A percentile compares a stretch with the other conserved stretches of the same genome.
phyloP scores from a whole-genome alignment of 148 eudicot species.

The Agrostemma githago region DNA sequence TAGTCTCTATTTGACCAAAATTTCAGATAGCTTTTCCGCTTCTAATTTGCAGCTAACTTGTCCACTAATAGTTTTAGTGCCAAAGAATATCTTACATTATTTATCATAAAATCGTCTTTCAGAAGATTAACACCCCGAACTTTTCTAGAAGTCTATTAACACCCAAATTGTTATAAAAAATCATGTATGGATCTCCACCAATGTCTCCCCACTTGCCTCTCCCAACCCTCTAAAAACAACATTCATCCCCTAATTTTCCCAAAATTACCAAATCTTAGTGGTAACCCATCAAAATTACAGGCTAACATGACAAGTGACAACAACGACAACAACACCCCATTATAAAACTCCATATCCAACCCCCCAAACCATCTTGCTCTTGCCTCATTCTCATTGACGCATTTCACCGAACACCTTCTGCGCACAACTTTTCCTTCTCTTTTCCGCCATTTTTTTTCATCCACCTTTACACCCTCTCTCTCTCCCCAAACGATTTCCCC shows the following conservation, averaged over 20 bases:
- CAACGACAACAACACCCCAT: not conserved
- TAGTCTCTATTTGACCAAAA: too few species aligned
- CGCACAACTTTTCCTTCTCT: not conserved
- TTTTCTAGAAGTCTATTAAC: not conserved
- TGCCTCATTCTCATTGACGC: slow-evolving; percentile 24
- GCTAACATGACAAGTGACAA: not conserved
- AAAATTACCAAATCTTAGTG: slow-evolving; percentile 20
- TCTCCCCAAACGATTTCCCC: slow-evolving; percentile 6
- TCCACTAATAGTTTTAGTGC: too few species aligned
- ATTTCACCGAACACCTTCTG: slow-evolving; percentile 31
- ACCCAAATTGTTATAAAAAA: not conserved
- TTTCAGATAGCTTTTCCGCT: too few species aligned
- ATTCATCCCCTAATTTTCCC: not conserved
- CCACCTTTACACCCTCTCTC: not conserved
- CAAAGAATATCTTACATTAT: too few species aligned
- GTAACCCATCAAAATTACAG: slow-evolving; percentile 18
- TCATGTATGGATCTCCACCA: slow-evolving; percentile 24
- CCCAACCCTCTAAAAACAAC: slow-evolving; percentile 18
- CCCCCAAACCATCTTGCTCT: not conserved
- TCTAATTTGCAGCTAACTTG: too few species aligned
- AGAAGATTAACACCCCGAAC: too few species aligned
- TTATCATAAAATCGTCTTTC: too few species aligned
- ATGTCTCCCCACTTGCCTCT: slow-evolving; percentile 24
- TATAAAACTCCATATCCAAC: slow-evolving; percentile 12
- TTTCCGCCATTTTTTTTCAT: not conserved